Evolutionary conservation across 169 alveolate species (phyloP), one percentile per base, ranked within the genome.

Genomic region (Plasmodium berghei): DNA sequence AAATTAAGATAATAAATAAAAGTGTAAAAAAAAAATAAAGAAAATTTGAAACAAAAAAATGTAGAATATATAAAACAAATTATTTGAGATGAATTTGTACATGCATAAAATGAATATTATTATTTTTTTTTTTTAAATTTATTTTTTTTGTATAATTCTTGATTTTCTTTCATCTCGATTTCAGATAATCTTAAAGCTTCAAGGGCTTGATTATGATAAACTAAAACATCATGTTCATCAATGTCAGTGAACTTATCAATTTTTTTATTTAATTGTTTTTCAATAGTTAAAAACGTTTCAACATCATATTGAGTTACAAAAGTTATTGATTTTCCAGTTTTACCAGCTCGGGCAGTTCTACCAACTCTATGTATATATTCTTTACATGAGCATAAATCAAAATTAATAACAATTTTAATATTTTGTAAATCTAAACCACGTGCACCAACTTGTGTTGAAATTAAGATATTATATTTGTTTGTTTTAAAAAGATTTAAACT

Each of bases 381-480:
- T 90, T 98, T 98, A 40, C 98, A 94, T 49, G 97, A 94, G 1
- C 99, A 99, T 59, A 98, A 95, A 94, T 99, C 99, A 91, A 96
- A 98, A 94, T 99, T 98, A 40, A 99, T 93, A 58, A 98, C 99
- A 40, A 97, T 93, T 86, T 97, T 98, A 6, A 99, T 99, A 56
- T 95, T 94, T 10, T 99, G 99, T 66, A 99, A 96, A 93, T 99
- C 99, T 8, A 99, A 90, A 1, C 99, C 99, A 67, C 99, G 94
- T 40, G 99, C 98, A 0, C 99, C 99, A 1, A 99, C 99, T 89
- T 99, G 99, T 9, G 99, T 99, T 8, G 99, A 99, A 16, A 98
- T 96, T 89, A 98, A 93, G 22, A 98, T 95, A 18, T 34, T 52
- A 18, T 48, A 52, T 56, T 92, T 96, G 55, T 96, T 96, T 1